Evolutionary conservation across 2,329 filamentous ascomycete species (phyloP), one percentile per base, ranked within the genome.

Genomic region (Ophiobolus disseminans): DNA sequence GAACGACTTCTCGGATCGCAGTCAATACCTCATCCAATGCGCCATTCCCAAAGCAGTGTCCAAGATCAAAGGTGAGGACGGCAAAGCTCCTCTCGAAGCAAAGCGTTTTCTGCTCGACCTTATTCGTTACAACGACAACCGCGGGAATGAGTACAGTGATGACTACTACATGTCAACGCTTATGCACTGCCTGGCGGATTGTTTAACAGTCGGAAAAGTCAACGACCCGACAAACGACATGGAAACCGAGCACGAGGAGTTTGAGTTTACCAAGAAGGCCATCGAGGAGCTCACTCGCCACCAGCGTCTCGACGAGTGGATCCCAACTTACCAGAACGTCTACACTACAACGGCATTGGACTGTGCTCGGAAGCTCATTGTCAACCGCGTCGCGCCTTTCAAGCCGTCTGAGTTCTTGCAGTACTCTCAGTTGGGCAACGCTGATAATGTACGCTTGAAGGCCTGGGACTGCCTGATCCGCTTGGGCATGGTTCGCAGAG

Each of bases 121-220:
- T 67, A 79, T 99, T 25, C 87, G 89, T 39, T 93, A 91, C 76
- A 99, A 99, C 68, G 92, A 99, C 74, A 99, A 99, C 68, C 87
- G 89, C 2, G 88, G 89, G 51, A 99, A 99, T 62, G 78, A 87
- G 40, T 95, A 85, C 66, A 96, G 92, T 4, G 95, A 99, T 65
- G 88, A 92, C 54, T 86, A 90, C 63, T 99, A 97, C 68, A 85
- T 99, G 44, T 86, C 91, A 6, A 88, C 82, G 17, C 80, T 99
- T 19, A 88, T 99, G 77, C 76, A 73, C 28, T 83, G 83, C 30
- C 71, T 88, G 4, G 79, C 82, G 5, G 77, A 84, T 53, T 80
- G 82, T 8, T 72, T 87, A 45, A 74, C 71, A 4, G 63, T 50
- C 17, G 38, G 55, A 1, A 60, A 59, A 25, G 57, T 48, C 5